These are phyloP conservation scores for Hygrocybe punicea DNA, from an alignment of 768 basidiomycete species.

Conservation along the genomic window DNA sequence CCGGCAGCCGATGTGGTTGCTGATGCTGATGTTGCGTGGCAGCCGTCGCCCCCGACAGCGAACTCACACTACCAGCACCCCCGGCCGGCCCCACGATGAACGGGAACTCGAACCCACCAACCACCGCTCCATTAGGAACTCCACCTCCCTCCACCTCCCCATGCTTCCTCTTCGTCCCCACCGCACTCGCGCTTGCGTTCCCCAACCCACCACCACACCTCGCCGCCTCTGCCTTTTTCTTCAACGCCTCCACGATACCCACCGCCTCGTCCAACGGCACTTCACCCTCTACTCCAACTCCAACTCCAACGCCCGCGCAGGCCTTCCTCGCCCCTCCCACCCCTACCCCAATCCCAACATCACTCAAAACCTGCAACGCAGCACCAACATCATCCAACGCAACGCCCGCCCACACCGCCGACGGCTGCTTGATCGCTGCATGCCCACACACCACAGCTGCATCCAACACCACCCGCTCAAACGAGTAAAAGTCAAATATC, in stretches of 20 bases:
- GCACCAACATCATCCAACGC: conserved; percentile 35
- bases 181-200: conserved; percentile 31
- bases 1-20: no score
- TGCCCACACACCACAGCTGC: conserved; percentile 64
- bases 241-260: conserved; percentile 24
- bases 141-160: no score
- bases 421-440: conserved; percentile 53
- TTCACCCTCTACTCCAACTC: conserved; percentile 1
- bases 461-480: conserved; percentile 61
- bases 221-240: conserved; percentile 22
- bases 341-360: conserved; percentile 6
- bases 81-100: not conserved
- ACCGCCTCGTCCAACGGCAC: conserved; percentile 19
- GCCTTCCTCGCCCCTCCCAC: not conserved
- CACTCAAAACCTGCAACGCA: conserved; percentile 26
- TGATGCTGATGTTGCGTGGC: conserved; percentile 2
- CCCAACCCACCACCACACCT: conserved; percentile 9
- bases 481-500: conserved; percentile 48
- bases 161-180: conserved; percentile 12
- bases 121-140: no score
- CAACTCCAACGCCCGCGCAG: not conserved
- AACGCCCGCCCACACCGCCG: conserved; percentile 43
- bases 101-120: conserved; percentile 1
- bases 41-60: not conserved
- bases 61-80: not conserved